Conservation (phyloP, 2,329 filamentous ascomycete species). For the Epichloe scottii region DNA sequence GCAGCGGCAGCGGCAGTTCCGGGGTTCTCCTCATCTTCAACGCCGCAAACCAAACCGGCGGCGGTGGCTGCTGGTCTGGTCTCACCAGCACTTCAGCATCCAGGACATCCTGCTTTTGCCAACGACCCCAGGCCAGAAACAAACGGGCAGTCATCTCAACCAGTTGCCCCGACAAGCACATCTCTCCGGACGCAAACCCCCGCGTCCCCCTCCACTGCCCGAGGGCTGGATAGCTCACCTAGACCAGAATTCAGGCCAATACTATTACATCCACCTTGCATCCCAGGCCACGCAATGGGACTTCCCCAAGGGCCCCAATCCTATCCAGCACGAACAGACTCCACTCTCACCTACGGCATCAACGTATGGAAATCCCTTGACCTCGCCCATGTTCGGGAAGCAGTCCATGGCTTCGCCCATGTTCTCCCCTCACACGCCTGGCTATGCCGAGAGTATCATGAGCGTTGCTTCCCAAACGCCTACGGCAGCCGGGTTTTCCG, state of each 20-base stretch:
- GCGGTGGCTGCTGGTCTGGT: conserved; percentile 20
- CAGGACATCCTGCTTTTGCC: conserved; percentile 79
- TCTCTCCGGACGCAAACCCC: conserved; percentile 39
- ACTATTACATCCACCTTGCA: conserved; percentile 96
- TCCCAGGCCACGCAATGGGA: conserved; percentile 98
- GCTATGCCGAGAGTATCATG: conserved; percentile 77
- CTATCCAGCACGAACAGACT: conserved; percentile 67
- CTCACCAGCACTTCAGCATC: conserved; percentile 40
- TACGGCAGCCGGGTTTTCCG: conserved; percentile 69
- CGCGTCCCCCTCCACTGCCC: conserved; percentile 73
- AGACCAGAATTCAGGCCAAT: conserved; percentile 90
- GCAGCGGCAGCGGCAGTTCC: neutral
- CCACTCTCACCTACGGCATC: conserved; percentile 75
- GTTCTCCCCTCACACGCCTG: conserved; percentile 69
- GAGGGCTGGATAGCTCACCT: conserved; percentile 98
- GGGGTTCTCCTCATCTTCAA: neutral
- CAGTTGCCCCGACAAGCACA: conserved; percentile 28
- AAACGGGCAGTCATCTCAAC: conserved; percentile 34
- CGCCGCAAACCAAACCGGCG: conserved; percentile 1
- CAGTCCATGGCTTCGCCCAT: conserved; percentile 59
- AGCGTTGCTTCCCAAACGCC: conserved; percentile 66
- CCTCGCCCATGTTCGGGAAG: conserved; percentile 52
- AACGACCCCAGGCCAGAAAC: conserved; percentile 56
- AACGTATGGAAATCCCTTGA: conserved; percentile 61
- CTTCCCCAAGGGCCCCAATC: conserved; percentile 90